Base-by-base conservation (phyloP, 129 eudicot species). In the Oenanthe sinensis region DNA sequence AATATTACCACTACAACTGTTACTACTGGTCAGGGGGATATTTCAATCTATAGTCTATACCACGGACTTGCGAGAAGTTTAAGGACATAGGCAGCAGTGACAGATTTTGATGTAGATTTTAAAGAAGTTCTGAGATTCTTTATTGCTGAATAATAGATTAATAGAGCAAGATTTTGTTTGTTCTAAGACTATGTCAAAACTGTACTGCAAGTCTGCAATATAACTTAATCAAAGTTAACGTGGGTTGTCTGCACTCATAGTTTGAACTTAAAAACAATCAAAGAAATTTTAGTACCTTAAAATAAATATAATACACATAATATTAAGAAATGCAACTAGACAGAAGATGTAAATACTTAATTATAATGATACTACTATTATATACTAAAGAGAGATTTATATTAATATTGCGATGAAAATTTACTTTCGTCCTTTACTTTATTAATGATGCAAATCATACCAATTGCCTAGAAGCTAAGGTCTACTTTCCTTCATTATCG, bases 401-500 rank as follows among this genome's bases (percentile, higher is more conserved):
- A 1, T 58, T 58, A 14, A 58, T 58, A 20, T 58, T n/a, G 13
- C n/a, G 14, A 8, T 58, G 33, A 58, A n/a, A 20, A n/a, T 58
- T 20, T n/a, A 24, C 43, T 58, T 37, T 79, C 16, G 20, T 76
- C 79, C 80, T 74, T 81, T 79, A 76, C 83, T 79, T 40, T 68
- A 82, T 79, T 76, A 87, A 87, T 81, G 71, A 81, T 70, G 62
- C 82, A 72, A 65, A 55, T 22, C 28, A 22, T 55, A 55, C 30
- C 10, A 81, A 72, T 47, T 72, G 69, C 48, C 37, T 63, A 55
- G 63, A 74, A 37, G 19, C 28, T 54, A 72, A 70, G 60, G 8
- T 24, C 77, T 78, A 80, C 81, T 86, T 78, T 60, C 81, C 81
- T 8, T 72, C 55, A 80, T 79, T 17, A 81, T 84, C 82, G 77